Evolutionary conservation across 208 protist genomes (phyloP).

Genomic region (Leishmania braziliensis): DNA sequence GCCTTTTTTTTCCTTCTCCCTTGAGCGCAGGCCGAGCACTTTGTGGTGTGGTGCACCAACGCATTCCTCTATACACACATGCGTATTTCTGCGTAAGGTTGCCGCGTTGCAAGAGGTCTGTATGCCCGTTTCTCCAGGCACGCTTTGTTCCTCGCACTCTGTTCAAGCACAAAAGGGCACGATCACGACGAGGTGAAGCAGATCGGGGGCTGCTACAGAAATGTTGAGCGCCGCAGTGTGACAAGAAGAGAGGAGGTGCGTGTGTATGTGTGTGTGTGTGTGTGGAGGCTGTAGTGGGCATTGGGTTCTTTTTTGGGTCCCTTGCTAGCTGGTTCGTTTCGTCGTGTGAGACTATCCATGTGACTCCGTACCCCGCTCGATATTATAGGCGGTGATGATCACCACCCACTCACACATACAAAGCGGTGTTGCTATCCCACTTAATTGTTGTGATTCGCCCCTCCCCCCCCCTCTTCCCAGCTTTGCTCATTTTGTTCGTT

Average conservation of each 20-base stretch:
- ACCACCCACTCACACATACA: background rate
- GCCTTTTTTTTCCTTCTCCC: background rate
- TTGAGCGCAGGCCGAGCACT: background rate
- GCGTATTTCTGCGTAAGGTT: background rate
- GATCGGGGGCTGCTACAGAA: background rate
- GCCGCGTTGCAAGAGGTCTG: no score
- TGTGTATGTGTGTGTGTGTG: background rate
- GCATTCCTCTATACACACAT: background rate
- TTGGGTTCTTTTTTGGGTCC: background rate
- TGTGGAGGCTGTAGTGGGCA: background rate
- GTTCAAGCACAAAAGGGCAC: background rate
- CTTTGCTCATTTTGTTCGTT: background rate
- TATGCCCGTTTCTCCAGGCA: background rate
- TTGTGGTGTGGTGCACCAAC: background rate
- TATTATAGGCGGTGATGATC: background rate
- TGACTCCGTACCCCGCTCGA: background rate
- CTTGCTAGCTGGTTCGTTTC: background rate
- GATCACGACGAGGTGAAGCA: background rate
- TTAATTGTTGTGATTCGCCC: background rate
- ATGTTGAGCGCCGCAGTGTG: background rate
- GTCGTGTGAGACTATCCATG: background rate
- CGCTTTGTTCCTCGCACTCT: background rate
- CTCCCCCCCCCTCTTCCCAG: background rate
- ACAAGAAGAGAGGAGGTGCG: background rate
- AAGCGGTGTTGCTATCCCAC: background rate